Evolutionary conservation across 306 rosid species (phyloP).

Genomic region (Ormosia semicastrata): DNA sequence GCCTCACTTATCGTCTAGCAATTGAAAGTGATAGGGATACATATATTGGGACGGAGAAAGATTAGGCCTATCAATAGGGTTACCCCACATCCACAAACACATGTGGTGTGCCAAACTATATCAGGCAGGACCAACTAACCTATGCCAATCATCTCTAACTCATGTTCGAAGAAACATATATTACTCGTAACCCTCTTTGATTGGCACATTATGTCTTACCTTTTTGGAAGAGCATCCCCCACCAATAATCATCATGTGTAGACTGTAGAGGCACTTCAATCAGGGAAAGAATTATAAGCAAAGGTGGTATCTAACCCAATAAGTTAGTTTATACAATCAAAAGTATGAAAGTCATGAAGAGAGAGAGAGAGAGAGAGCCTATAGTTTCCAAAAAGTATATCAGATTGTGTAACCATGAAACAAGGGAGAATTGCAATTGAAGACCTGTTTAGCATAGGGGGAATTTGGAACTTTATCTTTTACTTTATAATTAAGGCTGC

Average conservation of each 20-base stretch:
- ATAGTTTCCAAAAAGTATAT: not conserved
- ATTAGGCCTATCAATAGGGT: not conserved
- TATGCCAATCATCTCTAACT: conserved; percentile 26
- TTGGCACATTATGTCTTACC: conserved; percentile 31
- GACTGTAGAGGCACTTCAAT: conserved; percentile 1
- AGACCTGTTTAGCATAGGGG: not conserved
- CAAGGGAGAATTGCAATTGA: not conserved
- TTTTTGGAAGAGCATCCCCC: not conserved
- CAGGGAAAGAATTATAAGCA: conserved; percentile 9
- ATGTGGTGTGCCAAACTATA: conserved; percentile 35
- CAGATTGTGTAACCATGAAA: conserved; percentile 18
- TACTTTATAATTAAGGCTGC: not conserved
- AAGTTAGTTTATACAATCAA: not conserved
- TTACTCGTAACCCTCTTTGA: conserved; percentile 16
- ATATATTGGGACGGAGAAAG: not conserved
- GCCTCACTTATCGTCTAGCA: not conserved
- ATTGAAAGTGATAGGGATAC: conserved; percentile 28
- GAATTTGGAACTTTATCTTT: not conserved
- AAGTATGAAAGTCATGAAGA: not conserved
- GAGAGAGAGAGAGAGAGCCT: not conserved
- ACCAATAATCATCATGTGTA: conserved; percentile 23
- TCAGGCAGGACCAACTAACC: conserved; percentile 37
- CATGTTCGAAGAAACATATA: conserved; percentile 36
- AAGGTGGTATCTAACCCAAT: not conserved
- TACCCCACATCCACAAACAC: conserved; percentile 31